phyloP scores from a whole-genome alignment of 2,329 filamentous ascomycete species.

The Nigrospora osmanthi region DNA sequence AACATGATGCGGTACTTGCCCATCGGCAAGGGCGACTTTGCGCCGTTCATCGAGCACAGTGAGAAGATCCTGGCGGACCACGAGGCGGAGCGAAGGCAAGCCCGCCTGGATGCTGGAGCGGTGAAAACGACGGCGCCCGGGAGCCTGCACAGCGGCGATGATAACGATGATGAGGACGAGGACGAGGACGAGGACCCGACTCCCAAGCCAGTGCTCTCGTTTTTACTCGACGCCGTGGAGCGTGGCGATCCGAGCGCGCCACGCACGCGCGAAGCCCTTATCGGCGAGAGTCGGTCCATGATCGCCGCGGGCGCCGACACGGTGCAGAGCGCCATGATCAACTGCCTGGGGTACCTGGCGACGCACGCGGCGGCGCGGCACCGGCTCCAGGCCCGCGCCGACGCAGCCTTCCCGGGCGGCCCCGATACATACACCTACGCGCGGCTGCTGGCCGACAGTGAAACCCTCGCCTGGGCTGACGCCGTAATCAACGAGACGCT shows the following conservation, averaged over 20 bases:
- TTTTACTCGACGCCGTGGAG: slow-evolving; percentile 4
- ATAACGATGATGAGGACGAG: neutral
- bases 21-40: slow-evolving; percentile 2
- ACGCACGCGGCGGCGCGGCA: neutral
- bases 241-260: neutral
- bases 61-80: slow-evolving; percentile 1
- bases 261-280: slow-evolving; percentile 1
- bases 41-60: slow-evolving; percentile 2
- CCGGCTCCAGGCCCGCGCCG: neutral
- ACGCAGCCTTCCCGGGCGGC: slow-evolving; percentile 2
- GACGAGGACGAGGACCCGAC: neutral
- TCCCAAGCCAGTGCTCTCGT: slow-evolving; percentile 3
- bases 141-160: neutral
- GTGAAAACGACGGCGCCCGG: neutral
- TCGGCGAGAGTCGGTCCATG: slow-evolving; percentile 4
- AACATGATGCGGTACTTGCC: neutral
- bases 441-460: neutral
- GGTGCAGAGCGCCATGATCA: slow-evolving; percentile 4
- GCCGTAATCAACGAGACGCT: slow-evolving; percentile 6
- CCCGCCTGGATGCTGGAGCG: neutral
- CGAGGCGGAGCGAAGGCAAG: neutral
- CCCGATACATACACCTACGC: slow-evolving; percentile 1
- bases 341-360: slow-evolving; percentile 3
- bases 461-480: slow-evolving; percentile 4
- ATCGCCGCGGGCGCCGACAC: slow-evolving; percentile 6